A percentile compares a stretch with the other conserved stretches of the same genome.
These are phyloP conservation scores for Prunus kanzakura DNA, from an alignment of 306 rosid species.

Conservation along the genomic window DNA sequence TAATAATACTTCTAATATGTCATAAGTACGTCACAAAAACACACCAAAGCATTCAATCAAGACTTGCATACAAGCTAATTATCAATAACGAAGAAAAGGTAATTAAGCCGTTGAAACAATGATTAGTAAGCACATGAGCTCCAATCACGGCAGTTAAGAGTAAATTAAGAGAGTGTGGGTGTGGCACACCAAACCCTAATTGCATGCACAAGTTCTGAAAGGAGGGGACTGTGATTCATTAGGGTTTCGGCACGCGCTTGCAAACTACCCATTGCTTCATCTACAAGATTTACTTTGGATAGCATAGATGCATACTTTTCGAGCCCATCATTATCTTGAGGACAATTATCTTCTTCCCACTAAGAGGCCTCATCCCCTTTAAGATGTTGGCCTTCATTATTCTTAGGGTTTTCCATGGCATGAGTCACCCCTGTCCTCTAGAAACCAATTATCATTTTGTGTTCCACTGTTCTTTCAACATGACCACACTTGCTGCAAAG, in stretches of 20 bases:
- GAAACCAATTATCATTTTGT: neutral
- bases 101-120: slow-evolving; percentile 20
- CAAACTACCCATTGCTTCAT: slow-evolving; percentile 7
- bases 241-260: slow-evolving; percentile 19
- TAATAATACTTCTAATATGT: neutral
- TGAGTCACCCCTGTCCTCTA: neutral
- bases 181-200: neutral
- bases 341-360: slow-evolving; percentile 3
- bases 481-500: slow-evolving; percentile 7
- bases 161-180: neutral
- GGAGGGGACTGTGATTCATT: slow-evolving; percentile 1
- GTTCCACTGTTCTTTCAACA: slow-evolving; percentile 4
- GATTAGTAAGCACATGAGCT: slow-evolving; percentile 46
- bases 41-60: neutral
- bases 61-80: neutral
- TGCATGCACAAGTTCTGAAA: neutral
- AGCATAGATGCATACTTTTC: neutral
- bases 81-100: neutral
- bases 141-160: neutral
- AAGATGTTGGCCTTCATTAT: slow-evolving; percentile 10
- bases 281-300: slow-evolving; percentile 8
- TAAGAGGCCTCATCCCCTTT: neutral
- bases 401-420: slow-evolving; percentile 3
- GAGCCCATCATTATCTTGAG: slow-evolving; percentile 11
- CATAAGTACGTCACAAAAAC: neutral